Conservation (phyloP, 2,329 filamentous ascomycete genomes). For the Cladosporium sphaerospermum region DNA sequence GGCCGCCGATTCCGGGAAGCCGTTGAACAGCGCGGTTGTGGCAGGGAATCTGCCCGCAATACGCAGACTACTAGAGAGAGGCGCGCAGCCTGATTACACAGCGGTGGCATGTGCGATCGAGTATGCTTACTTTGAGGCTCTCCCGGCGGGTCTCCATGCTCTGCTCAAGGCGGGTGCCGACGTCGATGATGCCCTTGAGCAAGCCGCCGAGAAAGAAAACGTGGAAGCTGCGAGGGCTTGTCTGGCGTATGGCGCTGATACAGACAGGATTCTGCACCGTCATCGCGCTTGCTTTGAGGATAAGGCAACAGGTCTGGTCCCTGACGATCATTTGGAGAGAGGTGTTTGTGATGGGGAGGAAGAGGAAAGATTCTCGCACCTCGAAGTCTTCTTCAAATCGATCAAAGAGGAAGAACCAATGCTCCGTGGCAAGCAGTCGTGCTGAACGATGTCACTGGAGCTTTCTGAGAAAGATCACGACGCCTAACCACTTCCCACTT, state of each 20-base stretch:
- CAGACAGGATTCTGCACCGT: too few species aligned
- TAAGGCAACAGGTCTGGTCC: too few species aligned
- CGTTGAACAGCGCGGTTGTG: slow-evolving; percentile 11
- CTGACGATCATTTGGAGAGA: too few species aligned
- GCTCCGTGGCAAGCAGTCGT: too few species aligned
- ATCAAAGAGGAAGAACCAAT: too few species aligned
- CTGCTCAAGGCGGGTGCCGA: slow-evolving; percentile 12
- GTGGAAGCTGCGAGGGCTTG: slow-evolving; percentile 6
- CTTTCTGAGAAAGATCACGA: too few species aligned
- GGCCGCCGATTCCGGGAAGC: slow-evolving; percentile 7
- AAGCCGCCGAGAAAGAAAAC: background rate
- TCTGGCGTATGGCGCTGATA: slow-evolving; percentile 8
- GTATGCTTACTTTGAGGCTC: background rate
- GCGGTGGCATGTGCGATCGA: background rate
- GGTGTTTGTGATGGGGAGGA: too few species aligned
- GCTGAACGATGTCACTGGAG: too few species aligned
- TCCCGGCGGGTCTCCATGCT: slow-evolving; percentile 5
- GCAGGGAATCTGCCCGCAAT: slow-evolving; percentile 11
- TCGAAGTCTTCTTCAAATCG: too few species aligned
- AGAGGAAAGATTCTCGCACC: too few species aligned
- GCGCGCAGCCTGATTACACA: background rate
- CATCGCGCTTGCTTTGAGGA: too few species aligned
- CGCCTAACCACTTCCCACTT: too few species aligned
- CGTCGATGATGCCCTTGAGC: background rate
- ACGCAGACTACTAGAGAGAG: slow-evolving; percentile 9